These are phyloP conservation scores for Xylariaceae sp. DNA, from an alignment of 2,329 filamentous ascomycete species.

Conservation along the genomic window DNA sequence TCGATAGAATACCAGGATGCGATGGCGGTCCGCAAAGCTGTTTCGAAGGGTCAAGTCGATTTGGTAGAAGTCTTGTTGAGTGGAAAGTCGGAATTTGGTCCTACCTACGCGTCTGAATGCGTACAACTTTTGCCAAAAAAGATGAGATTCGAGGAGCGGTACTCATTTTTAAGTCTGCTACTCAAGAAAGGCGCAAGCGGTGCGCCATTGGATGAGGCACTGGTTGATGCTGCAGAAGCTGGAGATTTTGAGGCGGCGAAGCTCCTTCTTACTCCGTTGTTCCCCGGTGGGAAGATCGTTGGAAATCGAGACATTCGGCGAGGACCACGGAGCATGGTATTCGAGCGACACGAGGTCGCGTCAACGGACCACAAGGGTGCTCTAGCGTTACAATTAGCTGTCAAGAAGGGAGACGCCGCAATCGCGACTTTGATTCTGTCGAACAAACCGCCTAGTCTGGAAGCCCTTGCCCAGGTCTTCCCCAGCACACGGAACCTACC, in stretches of 20 bases:
- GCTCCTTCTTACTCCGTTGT: conserved; percentile 53
- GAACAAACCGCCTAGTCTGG: conserved; percentile 47
- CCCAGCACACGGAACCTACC: conserved; percentile 50
- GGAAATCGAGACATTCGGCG: conserved; percentile 33
- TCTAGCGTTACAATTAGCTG: conserved; percentile 52
- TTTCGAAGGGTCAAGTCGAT: conserved; percentile 49
- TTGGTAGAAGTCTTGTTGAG: conserved; percentile 52
- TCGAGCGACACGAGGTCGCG: conserved; percentile 51
- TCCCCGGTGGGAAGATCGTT: conserved; percentile 41
- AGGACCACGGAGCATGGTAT: conserved; percentile 37
- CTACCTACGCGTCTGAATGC: conserved; percentile 53
- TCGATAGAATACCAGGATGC: conserved; percentile 59
- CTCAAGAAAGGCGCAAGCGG: conserved; percentile 56
- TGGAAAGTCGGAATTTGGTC: conserved; percentile 46
- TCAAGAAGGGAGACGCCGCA: conserved; percentile 47
- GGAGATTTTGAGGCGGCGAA: conserved; percentile 51
- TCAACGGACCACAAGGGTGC: conserved; percentile 57
- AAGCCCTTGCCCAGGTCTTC: conserved; percentile 53
- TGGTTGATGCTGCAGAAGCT: conserved; percentile 53
- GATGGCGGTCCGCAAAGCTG: conserved; percentile 50
- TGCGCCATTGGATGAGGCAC: conserved; percentile 48
- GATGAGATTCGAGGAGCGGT: conserved; percentile 48
- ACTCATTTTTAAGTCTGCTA: conserved; percentile 48
- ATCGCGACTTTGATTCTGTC: conserved; percentile 52
- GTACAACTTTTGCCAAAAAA: conserved; percentile 53